Evolutionary conservation across 2,329 filamentous ascomycete species (phyloP), one percentile per base, ranked within the genome.

Genomic region (Aphanoascus verrucosus): DNA sequence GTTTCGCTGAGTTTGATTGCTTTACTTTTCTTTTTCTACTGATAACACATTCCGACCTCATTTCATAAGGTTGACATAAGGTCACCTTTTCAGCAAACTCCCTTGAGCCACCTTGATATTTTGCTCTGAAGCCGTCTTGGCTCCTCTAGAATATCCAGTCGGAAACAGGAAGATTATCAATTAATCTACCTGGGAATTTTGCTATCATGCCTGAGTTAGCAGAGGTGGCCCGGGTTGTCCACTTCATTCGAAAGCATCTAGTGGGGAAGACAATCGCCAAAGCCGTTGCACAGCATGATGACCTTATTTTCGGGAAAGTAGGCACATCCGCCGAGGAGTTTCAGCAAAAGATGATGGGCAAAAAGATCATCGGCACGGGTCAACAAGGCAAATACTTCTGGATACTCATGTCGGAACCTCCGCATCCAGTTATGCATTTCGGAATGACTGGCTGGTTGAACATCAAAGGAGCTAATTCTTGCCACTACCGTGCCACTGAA

Each of bases 351-450:
- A 74, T 96, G 64, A 77, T 77, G 2, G 88, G 88, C 3, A 91
- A 86, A 63, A 88, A 82, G 64, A 81, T 85, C 32, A 62, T 78
- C 40, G 78, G 77, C 52, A 86, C 86, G 3, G 86, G 86, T 3
- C 88, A 86, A 56, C 93, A 96, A 67, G 93, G 93, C 8, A 98
- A 97, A 77, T 97, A 97, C 66, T 97, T 98, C 68, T 98, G 93
- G 76, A 75, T 97, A 19, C 83, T 88, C 37, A 86, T 87, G 79
- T 78, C 80, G 23, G 77, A 79, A 8, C 79, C 88, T 9, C 90
- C 91, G 1, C 93, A 97, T 69, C 80, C 86, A 0, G 81, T 97
- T 31, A 88, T 94, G 82, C 89, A 94, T 68, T 83, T 94, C 61
- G 88, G 88, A 41, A 79, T 79, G 77, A 72, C 75, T 14, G 82